Evolutionary conservation across 345 rosid genomes (phyloP).

Genomic region (Lepidium didymum): DNA sequence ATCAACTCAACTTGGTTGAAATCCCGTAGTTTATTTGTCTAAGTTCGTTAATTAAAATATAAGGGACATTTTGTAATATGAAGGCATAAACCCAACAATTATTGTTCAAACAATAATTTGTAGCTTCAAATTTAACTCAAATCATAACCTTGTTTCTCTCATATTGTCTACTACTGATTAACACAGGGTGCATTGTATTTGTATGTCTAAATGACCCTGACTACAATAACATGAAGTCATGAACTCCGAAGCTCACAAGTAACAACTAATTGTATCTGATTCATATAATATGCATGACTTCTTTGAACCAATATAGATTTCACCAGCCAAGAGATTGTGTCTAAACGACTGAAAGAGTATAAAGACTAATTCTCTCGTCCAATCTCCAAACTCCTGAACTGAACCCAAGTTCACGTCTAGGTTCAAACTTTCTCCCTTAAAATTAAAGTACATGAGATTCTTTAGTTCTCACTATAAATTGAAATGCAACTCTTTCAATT

Average conservation of each 20-base stretch:
- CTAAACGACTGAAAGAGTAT: background rate
- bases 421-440: conserved; percentile 6
- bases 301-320: background rate
- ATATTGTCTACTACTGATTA: background rate
- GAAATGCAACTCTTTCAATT: background rate
- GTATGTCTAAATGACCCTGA: background rate
- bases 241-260: background rate
- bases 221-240: background rate
- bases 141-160: no score
- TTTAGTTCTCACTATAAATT: conserved; percentile 10
- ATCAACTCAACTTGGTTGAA: no score
- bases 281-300: background rate
- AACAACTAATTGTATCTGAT: background rate
- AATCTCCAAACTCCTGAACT: conserved; percentile 6
- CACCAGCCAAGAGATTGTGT: background rate
- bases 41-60: background rate
- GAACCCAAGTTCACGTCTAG: conserved; percentile 23
- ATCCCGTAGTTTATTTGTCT: background rate
- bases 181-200: background rate
- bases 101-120: background rate
- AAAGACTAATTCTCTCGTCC: conserved; percentile 1
- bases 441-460: conserved; percentile 9
- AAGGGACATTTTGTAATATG: background rate
- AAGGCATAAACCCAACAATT: background rate
- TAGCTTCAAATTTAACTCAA: background rate